Conservation (phyloP, 2,329 filamentous ascomycete genomes). For the Aaosphaeria pasadenensis region DNA sequence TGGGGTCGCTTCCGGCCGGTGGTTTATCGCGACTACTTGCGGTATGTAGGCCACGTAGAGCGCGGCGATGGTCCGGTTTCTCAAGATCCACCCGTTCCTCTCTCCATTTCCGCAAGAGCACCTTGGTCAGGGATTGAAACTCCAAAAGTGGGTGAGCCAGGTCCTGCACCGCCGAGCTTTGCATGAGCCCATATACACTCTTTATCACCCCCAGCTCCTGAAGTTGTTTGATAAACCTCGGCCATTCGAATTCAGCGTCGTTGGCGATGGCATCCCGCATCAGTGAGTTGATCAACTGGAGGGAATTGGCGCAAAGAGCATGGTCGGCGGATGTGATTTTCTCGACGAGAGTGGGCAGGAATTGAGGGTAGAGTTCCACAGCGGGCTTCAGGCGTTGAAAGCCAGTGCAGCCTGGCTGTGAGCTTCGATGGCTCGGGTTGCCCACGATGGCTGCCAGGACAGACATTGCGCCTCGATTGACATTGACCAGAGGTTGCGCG, state of each 20-base stretch:
- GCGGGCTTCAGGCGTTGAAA: slow-evolving; percentile 91
- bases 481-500: slow-evolving; percentile 93
- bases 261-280: slow-evolving; percentile 86
- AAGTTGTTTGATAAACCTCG: slow-evolving; percentile 87
- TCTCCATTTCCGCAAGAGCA: slow-evolving; percentile 82
- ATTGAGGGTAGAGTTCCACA: slow-evolving; percentile 86
- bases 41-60: slow-evolving; percentile 80
- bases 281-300: slow-evolving; percentile 92
- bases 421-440: slow-evolving; percentile 63
- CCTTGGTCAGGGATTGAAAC: slow-evolving; percentile 88
- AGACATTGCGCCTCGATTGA: slow-evolving; percentile 93
- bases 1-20: slow-evolving; percentile 24
- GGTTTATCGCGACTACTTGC: slow-evolving; percentile 70
- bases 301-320: slow-evolving; percentile 88
- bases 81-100: slow-evolving; percentile 83
- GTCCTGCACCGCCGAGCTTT: slow-evolving; percentile 87
- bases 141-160: slow-evolving; percentile 85
- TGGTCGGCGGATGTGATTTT: slow-evolving; percentile 93
- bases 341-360: slow-evolving; percentile 89
- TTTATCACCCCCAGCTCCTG: slow-evolving; percentile 93
- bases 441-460: slow-evolving; percentile 92
- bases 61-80: slow-evolving; percentile 80
- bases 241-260: slow-evolving; percentile 81
- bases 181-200: slow-evolving; percentile 87
- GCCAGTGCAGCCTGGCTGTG: slow-evolving; percentile 67